A percentile compares a stretch with the other conserved stretches of the same genome.
These are phyloP conservation scores for Diospyros kaki DNA, from an alignment of 148 eudicot species.

Conservation along the genomic window DNA sequence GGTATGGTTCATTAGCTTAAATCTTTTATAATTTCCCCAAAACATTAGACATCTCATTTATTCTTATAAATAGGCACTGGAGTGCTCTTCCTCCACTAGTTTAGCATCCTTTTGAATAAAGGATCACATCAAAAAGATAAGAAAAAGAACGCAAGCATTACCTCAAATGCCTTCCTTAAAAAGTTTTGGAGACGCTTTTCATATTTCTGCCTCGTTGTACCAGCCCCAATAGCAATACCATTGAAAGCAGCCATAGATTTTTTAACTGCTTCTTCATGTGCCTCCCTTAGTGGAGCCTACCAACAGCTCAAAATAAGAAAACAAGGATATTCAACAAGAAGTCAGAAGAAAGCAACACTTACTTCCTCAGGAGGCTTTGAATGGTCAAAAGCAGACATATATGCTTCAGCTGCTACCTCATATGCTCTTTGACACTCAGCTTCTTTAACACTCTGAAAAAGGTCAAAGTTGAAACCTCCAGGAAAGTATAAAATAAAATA, in stretches of 20 bases:
- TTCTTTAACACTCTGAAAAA: slow-evolving; percentile 86
- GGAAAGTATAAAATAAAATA: background rate
- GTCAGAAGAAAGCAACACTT: slow-evolving; percentile 25
- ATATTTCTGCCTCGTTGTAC: slow-evolving; percentile 72
- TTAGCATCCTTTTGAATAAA: too few species aligned
- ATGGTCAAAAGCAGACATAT: slow-evolving; percentile 84
- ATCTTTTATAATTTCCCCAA: too few species aligned
- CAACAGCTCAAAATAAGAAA: slow-evolving; percentile 20
- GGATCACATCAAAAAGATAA: background rate
- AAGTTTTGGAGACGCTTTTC: slow-evolving; percentile 74
- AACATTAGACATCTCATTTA: too few species aligned
- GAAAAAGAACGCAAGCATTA: slow-evolving; percentile 19
- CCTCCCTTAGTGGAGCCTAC: slow-evolving; percentile 82
- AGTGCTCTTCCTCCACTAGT: too few species aligned
- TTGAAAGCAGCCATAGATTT: slow-evolving; percentile 61
- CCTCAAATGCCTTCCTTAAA: slow-evolving; percentile 87
- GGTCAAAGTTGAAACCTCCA: slow-evolving; percentile 4
- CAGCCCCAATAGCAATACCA: slow-evolving; percentile 80
- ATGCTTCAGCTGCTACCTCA: slow-evolving; percentile 77
- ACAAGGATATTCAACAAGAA: slow-evolving; percentile 8
- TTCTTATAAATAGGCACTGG: too few species aligned
- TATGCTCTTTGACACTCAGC: slow-evolving; percentile 90
- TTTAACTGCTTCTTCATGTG: slow-evolving; percentile 76
- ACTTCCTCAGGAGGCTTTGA: slow-evolving; percentile 96
- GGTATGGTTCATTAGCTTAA: too few species aligned